These are phyloP conservation scores for Aspergillus oerlinghausenensis DNA, from an alignment of 2,329 filamentous ascomycete genomes.

Conservation along the genomic window DNA sequence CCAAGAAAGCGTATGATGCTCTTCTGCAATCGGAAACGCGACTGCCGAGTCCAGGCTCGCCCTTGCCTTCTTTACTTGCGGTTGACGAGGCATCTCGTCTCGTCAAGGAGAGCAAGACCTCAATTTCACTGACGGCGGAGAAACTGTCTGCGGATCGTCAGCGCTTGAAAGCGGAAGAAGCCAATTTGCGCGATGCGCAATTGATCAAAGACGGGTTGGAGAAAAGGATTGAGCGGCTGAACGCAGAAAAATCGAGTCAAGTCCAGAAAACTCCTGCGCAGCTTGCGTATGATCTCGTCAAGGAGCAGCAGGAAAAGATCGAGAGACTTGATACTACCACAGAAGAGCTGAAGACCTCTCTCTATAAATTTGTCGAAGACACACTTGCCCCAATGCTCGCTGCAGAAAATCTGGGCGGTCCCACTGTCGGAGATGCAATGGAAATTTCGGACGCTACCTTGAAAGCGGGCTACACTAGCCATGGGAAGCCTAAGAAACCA, in stretches of 20 bases:
- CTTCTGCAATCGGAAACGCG: conserved; percentile 59
- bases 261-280: conserved; percentile 58
- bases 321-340: conserved; percentile 59
- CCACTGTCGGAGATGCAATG: conserved; percentile 70
- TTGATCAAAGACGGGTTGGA: conserved; percentile 46
- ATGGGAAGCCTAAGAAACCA: conserved; percentile 44
- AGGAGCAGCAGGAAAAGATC: conserved; percentile 57
- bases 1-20: conserved; percentile 63
- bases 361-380: conserved; percentile 67
- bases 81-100: conserved; percentile 63
- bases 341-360: conserved; percentile 55
- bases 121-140: conserved; percentile 45
- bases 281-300: conserved; percentile 59
- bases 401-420: conserved; percentile 77
- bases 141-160: conserved; percentile 37
- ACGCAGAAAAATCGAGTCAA: conserved; percentile 52
- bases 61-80: conserved; percentile 67
- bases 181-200: conserved; percentile 45
- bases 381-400: conserved; percentile 71
- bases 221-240: conserved; percentile 57
- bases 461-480: conserved; percentile 50
- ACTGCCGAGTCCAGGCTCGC: conserved; percentile 62
- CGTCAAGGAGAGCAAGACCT: conserved; percentile 59
- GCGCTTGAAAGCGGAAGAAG: conserved; percentile 43
- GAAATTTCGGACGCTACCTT: conserved; percentile 56